Evolutionary conservation across 208 protist species (phyloP), one percentile per base, ranked within the genome.

Genomic region (Kentomonas sorsogonicus): DNA sequence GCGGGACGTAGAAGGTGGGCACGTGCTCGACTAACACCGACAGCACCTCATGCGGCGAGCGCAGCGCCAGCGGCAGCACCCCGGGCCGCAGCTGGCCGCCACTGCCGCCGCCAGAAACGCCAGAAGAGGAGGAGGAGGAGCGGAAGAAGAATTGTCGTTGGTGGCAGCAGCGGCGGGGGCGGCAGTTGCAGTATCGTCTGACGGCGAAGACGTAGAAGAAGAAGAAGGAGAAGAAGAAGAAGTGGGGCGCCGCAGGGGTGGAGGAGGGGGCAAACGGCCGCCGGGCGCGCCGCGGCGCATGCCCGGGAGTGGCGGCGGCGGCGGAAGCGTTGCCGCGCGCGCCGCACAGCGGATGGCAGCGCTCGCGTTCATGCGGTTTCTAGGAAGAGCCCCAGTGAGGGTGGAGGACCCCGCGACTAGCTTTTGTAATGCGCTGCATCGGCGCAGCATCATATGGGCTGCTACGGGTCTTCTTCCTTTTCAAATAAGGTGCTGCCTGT

Each of bases 1-100:
- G 53, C 7, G 79, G 74, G 10, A 91, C 85, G 45, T 77, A 91
- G 64, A 82, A 94, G 13, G 88, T 88, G 11, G 88, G 88, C 40
- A 94, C 72, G 68, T 83, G 85, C 31, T 83, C 71, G n/a, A 89
- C 55, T 44, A 92, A 82, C 10, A 51, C 38, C 6, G 66, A 66
- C 30, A 86, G 69, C 47, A 94, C 76, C 34, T 91, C 79, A 45
- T 90, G 82, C 10, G 82, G 75, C n/a, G 82, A 81, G 26, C 69
- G 77, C 69, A 74, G 75, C 38, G 60, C 40, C 23, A 77, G 1
- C 9, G 29, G 29, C 15, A n/a, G n/a, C n/a, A n/a, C n/a, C n/a
- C n/a, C n/a, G n/a, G n/a, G n/a, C n/a, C n/a, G n/a, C n/a, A n/a
- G n/a, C 33, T 38, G 33, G 33, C 7, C 7, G 33, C 33, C 33